Evolutionary conservation across 1,139 yeast genomes (phyloP), one percentile per base, ranked within the genome.

Genomic region (Yamadazyma triangularis): DNA sequence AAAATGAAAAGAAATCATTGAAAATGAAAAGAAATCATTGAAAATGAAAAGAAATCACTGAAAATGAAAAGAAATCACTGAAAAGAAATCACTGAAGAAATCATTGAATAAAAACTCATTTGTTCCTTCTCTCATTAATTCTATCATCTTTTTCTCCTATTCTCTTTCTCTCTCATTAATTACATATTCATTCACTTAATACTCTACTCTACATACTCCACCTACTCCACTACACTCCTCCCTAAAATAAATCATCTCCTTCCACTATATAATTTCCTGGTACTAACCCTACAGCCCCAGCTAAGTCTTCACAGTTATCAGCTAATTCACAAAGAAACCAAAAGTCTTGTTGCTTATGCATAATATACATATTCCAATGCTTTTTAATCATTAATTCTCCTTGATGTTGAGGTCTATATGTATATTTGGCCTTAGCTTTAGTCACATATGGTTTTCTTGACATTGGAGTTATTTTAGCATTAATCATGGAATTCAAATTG

Each of bases 271-370:
- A 86, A 47, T 87, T 86, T 35, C 89, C 84, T 9, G 96, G 95
- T 3, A 88, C 91, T 32, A 86, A 67, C 0, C 96, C 96, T 8
- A 77, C 65, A 39, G 45, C 34, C 3, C 73, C 74, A n/a, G 44
- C 51, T 6, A 45, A 42, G 16, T 70, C 69, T 8, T 73, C 73
- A 16, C 75, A 66, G 35, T 73, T 71, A n/a, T 55, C 54, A 7
- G 74, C 65, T 31, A 82, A 75, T 51, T 87, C 95, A 39, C 86
- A 83, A 44, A 81, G 79, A 80, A 83, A 87, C 95, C 96, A 87
- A 22, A 88, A 87, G 48, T 87, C 95, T 33, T 82, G 89, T 53
- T 86, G 94, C 64, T 73, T 80, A 43, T 77, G 77, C 15, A 84
- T 57, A 10, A 87, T 75, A 39, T 78, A 70, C 54, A 87, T 61